Base-by-base conservation (phyloP, 2,329 filamentous ascomycete genomes). In the Boeremia lycopersici region DNA sequence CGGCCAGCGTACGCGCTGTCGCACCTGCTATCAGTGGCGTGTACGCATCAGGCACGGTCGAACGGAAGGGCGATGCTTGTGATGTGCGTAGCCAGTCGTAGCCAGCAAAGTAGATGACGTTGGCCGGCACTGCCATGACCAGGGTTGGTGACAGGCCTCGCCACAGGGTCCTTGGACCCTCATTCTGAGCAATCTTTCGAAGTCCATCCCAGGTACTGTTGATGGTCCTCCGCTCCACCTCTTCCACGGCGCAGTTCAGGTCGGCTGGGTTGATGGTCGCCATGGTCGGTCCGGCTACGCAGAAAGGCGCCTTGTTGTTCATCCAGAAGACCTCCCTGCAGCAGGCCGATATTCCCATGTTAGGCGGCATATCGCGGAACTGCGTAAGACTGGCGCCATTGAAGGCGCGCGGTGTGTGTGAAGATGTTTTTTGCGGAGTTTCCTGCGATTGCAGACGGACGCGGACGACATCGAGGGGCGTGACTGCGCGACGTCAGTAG, bases 91-190 rank as follows among this genome's bases (percentile, higher is more conserved):
- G 75, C 89, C 92, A 97, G 71, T 99, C 95, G 76, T 99, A 99
- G 34, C 95, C 95, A 11, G 95, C 96, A 69, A 98, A 97, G 77
- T 99, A 99, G 62, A 99, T 98, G 63, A 99, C 95, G 73, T 99
- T 99, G 25, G 88, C 91, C 0, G 95, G 95, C 6, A 99, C 84
- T 0, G 92, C 88, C 95, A 99, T 99, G 61, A 92, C 84, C 19
- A 99, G 79, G 0, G 95, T 99, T 0, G 95, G 93, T n/a, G 90
- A 96, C 5, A 99, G 79, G 0, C 95, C 95, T 57, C 95, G 85
- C 93, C 95, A 99, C 31, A 99, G 78, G 1, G 93, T 95, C 25
- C 85, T 84, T 11, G 92, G 70, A 1, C 95, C 95, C 78, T 99
- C 95, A 72, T 98, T 92, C 42, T 91, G 87, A 13, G 95, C 92